Evolutionary conservation across 805 yeast species (phyloP).

Genomic region (Metschnikowia lochheadii): DNA sequence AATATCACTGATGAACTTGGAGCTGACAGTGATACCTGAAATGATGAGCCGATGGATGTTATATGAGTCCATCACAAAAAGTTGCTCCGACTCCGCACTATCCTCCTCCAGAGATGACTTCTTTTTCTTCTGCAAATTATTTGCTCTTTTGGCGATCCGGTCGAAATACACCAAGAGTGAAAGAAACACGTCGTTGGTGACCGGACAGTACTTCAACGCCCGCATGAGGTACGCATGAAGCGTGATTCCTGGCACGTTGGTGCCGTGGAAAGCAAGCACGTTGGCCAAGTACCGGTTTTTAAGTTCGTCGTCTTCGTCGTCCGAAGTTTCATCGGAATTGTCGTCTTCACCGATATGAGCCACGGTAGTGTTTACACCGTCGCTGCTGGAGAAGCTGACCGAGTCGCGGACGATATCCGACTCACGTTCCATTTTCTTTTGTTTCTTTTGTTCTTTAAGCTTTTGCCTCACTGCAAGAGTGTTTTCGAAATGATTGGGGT

Average conservation of each 20-base stretch:
- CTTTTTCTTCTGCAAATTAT: slow-evolving; percentile 35
- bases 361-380: slow-evolving; percentile 15
- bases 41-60: slow-evolving; percentile 92
- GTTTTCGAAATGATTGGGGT: slow-evolving; percentile 59
- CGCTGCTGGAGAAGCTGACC: slow-evolving; percentile 10
- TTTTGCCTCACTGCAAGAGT: slow-evolving; percentile 40
- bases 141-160: slow-evolving; percentile 82
- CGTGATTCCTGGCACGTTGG: slow-evolving; percentile 93
- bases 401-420: slow-evolving; percentile 4
- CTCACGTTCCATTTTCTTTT: slow-evolving; percentile 23
- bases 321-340: slow-evolving; percentile 17
- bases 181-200: slow-evolving; percentile 94
- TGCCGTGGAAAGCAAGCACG: slow-evolving; percentile 89
- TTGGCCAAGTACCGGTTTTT: slow-evolving; percentile 55
- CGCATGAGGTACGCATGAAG: slow-evolving; percentile 85
- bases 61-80: slow-evolving; percentile 93
- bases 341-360: slow-evolving; percentile 22
- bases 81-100: slow-evolving; percentile 40
- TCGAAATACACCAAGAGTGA: slow-evolving; percentile 91
- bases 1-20: slow-evolving; percentile 91
- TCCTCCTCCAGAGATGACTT: slow-evolving; percentile 24
- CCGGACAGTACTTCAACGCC: slow-evolving; percentile 94
- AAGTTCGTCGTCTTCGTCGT: slow-evolving; percentile 40
- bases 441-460: slow-evolving; percentile 31
- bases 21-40: slow-evolving; percentile 91